phyloP scores from a whole-genome alignment of 352 stramenopile genomes.

The Phytopythium litorale region DNA sequence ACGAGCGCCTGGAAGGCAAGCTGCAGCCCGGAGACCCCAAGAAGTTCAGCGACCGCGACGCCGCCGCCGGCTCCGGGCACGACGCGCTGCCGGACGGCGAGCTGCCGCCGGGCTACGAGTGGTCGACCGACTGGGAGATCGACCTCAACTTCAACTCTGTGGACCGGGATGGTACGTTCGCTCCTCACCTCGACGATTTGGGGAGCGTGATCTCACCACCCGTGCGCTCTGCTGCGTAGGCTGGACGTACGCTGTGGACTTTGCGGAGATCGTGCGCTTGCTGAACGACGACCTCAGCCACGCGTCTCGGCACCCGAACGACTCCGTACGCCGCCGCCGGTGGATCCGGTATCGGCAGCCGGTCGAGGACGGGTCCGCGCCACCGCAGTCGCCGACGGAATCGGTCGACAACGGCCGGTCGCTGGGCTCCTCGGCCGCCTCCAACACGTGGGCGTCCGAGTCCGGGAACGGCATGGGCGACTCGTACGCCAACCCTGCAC shows the following conservation, averaged over 20 bases:
- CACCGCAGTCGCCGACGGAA: constrained; percentile 45
- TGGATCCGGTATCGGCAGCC: constrained; percentile 76
- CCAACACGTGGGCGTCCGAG: constrained; percentile 52
- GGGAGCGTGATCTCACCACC: neutral
- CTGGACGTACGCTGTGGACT: constrained; percentile 85
- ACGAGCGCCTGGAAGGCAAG: constrained; percentile 80
- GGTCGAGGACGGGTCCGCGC: constrained; percentile 26
- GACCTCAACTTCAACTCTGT: constrained; percentile 78
- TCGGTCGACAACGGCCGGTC: constrained; percentile 34
- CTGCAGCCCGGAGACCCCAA: constrained; percentile 68
- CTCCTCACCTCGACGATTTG: neutral
- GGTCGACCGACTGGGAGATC: constrained; percentile 81
- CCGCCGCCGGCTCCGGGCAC: constrained; percentile 43
- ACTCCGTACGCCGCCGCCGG: constrained; percentile 69
- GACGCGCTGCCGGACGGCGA: constrained; percentile 66
- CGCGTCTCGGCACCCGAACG: constrained; percentile 73
- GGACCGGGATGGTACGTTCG: constrained; percentile 49
- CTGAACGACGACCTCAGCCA: constrained; percentile 81
- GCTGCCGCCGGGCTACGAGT: constrained; percentile 69
- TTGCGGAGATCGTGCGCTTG: constrained; percentile 68
- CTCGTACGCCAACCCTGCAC: constrained; percentile 17
- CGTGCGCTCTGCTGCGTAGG: constrained; percentile 8
- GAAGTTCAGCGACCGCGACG: constrained; percentile 60
- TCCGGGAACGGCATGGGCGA: constrained; percentile 19
- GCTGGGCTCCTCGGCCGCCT: constrained; percentile 29